Conservation (phyloP, 768 basidiomycete genomes). For the Lactifluus piperatus region DNA sequence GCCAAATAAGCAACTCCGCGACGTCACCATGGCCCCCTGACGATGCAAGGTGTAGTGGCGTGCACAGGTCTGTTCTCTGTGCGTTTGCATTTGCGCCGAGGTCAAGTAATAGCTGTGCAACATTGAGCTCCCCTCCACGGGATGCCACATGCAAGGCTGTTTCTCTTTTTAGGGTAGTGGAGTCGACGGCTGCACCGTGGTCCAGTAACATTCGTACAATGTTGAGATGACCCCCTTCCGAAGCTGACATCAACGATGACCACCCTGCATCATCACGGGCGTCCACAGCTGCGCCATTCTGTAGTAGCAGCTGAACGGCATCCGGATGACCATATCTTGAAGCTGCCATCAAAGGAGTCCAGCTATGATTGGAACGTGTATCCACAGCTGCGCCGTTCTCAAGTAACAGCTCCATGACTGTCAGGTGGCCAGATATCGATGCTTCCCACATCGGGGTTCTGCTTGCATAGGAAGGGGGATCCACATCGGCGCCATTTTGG, state of each 20-base stretch:
- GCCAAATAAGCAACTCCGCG: neutral
- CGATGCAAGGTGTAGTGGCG: neutral
- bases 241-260: neutral
- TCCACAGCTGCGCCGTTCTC: neutral
- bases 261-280: neutral
- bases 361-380: neutral
- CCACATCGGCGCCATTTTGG: neutral
- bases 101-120: too few relatives aligned
- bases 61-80: too few relatives aligned
- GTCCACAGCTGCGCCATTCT: neutral
- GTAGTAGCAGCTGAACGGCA: neutral
- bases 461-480: neutral
- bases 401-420: neutral
- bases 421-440: neutral
- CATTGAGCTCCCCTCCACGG: too few relatives aligned
- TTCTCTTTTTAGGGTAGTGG: too few relatives aligned
- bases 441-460: neutral
- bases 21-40: neutral
- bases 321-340: neutral
- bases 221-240: neutral
- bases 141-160: too few relatives aligned
- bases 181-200: too few relatives aligned
- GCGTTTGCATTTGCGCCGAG: too few relatives aligned
- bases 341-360: neutral
- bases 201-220: neutral